phyloP scores from a whole-genome alignment of 2,329 filamentous ascomycete genomes.

The Zymoseptoria tritici region DNA sequence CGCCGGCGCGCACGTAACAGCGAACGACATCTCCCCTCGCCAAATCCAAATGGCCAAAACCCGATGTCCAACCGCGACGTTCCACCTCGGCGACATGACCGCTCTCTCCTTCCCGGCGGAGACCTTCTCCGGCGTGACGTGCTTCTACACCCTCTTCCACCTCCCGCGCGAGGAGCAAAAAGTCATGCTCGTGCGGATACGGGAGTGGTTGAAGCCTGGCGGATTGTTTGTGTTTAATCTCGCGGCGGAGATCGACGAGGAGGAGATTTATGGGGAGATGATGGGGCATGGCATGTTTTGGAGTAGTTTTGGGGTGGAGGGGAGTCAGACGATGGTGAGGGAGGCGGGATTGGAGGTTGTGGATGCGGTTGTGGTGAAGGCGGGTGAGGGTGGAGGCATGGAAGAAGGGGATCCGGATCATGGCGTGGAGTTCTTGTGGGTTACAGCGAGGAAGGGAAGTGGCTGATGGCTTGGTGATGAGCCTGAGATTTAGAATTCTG shows the following conservation, averaged over 20 bases:
- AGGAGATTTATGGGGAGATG: conserved; percentile 22
- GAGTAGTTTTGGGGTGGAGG: conserved; percentile 26
- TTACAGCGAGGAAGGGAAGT: conserved; percentile 13
- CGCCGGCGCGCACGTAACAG: conserved; percentile 14
- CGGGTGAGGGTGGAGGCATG: conserved; percentile 16
- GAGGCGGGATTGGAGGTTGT: conserved; percentile 30
- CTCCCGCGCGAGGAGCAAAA: conserved; percentile 20
- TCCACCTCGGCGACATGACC: conserved; percentile 19
- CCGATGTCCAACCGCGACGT: conserved; percentile 14
- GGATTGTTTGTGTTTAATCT: conserved; percentile 19
- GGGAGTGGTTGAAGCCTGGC: conserved; percentile 17
- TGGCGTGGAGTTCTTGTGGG: conserved; percentile 23
- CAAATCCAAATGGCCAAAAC: conserved; percentile 16
- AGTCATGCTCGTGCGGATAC: conserved; percentile 14
- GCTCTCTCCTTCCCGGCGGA: conserved; percentile 12
- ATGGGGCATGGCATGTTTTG: conserved; percentile 24
- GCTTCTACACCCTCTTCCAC: conserved; percentile 23
- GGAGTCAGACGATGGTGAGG: conserved; percentile 31
- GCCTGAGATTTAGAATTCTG: background rate
- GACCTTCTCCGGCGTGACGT: conserved; percentile 15
- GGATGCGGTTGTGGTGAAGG: conserved; percentile 10
- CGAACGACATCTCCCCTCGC: conserved; percentile 20
- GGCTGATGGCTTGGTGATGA: background rate
- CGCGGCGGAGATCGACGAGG: conserved; percentile 16
- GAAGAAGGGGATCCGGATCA: conserved; percentile 17